Conservation (phyloP, 768 basidiomycete species). For the Pholiota conissans region DNA sequence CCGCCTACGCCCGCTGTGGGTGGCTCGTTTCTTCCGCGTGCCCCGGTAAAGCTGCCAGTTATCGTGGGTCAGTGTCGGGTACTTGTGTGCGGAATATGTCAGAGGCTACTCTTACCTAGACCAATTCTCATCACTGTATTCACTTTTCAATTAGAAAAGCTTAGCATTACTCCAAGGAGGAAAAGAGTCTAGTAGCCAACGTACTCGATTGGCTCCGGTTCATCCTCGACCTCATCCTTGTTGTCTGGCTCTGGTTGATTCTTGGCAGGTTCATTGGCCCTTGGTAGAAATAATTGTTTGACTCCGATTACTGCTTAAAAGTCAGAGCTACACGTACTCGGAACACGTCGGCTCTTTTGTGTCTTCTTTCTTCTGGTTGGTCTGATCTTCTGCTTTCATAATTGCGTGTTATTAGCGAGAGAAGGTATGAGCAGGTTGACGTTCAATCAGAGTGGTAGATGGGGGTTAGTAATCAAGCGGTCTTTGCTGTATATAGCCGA, state of each 20-base stretch:
- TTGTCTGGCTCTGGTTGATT: not conserved
- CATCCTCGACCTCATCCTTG: not conserved
- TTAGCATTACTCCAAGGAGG: not conserved
- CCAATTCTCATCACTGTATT: not conserved
- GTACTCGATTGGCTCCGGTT: not conserved
- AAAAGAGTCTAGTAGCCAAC: not conserved
- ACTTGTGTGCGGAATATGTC: not conserved
- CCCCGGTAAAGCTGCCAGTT: not conserved
- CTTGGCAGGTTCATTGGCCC: not conserved
- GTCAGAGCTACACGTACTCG: not conserved
- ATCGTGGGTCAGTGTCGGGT: too few relatives aligned
- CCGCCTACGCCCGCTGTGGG: constrained; percentile 2
- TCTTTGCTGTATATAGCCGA: not conserved
- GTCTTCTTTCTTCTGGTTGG: not conserved
- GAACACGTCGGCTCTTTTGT: not conserved
- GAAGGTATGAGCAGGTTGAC: not conserved
- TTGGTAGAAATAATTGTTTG: not conserved
- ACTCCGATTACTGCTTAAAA: not conserved
- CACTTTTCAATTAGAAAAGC: not conserved
- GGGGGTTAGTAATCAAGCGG: not conserved
- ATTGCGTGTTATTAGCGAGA: not conserved
- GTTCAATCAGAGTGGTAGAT: not conserved
- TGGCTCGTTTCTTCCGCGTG: constrained; percentile 4
- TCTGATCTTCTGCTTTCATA: not conserved
- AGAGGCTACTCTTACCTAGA: not conserved